Percentiles rank a stretch among this genome's conserved stretches.
Evolutionary conservation across 2,329 filamentous ascomycete species (phyloP).

Genomic region (Colletotrichum viniferum): DNA sequence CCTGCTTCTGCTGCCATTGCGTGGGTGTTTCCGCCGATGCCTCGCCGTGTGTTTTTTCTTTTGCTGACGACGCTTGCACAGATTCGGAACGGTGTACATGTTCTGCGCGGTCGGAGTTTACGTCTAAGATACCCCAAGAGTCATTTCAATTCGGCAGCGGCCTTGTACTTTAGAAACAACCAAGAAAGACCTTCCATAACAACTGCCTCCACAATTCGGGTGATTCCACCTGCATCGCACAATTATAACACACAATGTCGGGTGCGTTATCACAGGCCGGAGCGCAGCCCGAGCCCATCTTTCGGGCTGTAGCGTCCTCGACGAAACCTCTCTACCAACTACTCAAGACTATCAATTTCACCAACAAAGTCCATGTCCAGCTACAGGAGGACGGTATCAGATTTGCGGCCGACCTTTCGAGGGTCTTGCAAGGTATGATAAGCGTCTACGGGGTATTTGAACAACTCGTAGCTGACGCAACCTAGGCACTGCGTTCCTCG

Average conservation of each 20-base stretch:
- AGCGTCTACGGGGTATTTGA: neutral
- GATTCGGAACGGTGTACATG: constrained; percentile 95
- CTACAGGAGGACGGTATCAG: constrained; percentile 85
- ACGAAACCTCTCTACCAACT: constrained; percentile 75
- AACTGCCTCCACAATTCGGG: neutral
- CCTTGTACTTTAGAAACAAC: constrained; percentile 25
- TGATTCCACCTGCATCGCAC: constrained; percentile 1
- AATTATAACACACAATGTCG: constrained; percentile 21
- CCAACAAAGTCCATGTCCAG: constrained; percentile 66
- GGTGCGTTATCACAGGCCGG: constrained; percentile 25
- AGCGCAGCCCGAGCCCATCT: constrained; percentile 52
- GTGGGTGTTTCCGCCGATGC: constrained; percentile 58
- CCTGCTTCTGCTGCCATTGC: constrained; percentile 89
- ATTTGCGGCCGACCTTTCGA: constrained; percentile 86
- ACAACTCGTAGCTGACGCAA: neutral
- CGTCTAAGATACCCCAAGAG: constrained; percentile 70
- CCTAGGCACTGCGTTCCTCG: constrained; percentile 69
- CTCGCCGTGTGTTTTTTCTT: constrained; percentile 14
- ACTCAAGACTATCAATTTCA: constrained; percentile 63
- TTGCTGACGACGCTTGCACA: constrained; percentile 38
- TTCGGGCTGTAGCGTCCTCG: constrained; percentile 78
- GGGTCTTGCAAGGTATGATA: constrained; percentile 83
- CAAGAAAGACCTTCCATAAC: constrained; percentile 12
- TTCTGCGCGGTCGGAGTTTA: constrained; percentile 99
- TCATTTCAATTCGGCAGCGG: constrained; percentile 24